Conservation (phyloP, 495 filamentous ascomycete species). For the Oidiodendron maius region DNA sequence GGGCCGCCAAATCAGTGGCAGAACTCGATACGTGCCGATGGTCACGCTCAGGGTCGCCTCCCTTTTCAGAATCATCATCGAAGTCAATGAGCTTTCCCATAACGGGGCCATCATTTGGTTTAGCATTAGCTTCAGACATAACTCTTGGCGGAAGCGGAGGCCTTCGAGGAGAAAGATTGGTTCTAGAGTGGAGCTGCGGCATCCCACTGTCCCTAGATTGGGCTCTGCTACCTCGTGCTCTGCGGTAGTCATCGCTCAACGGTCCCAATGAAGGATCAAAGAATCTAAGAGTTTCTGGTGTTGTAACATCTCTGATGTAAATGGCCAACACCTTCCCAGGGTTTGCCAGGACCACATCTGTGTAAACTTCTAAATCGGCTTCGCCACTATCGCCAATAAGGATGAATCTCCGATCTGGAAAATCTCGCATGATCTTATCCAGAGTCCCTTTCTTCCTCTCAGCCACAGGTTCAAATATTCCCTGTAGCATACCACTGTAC, state of each 20-base stretch:
- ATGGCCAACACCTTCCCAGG: constrained; percentile 73
- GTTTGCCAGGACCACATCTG: constrained; percentile 78
- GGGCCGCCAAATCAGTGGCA: constrained; percentile 22
- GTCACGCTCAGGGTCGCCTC: constrained; percentile 33
- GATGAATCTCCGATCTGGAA: constrained; percentile 83
- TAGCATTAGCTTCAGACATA: constrained; percentile 12
- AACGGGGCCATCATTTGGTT: constrained; percentile 16
- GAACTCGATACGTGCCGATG: constrained; percentile 27
- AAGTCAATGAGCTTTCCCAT: constrained; percentile 24
- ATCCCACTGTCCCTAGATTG: constrained; percentile 11
- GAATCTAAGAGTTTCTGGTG: constrained; percentile 58
- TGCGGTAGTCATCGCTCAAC: constrained; percentile 21
- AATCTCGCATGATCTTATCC: constrained; percentile 81
- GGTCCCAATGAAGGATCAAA: constrained; percentile 65
- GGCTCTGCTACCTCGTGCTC: background rate
- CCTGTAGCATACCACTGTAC: constrained; percentile 91
- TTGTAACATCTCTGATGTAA: constrained; percentile 94
- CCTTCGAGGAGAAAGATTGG: constrained; percentile 17
- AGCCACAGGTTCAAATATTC: constrained; percentile 95
- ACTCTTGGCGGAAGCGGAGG: constrained; percentile 21
- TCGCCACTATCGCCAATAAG: constrained; percentile 94
- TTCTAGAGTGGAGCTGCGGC: constrained; percentile 22
- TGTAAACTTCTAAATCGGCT: constrained; percentile 95
- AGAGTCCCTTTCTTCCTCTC: constrained; percentile 86
- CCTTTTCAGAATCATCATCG: constrained; percentile 23